Percentiles rank a stretch among this genome's conserved stretches.
Conservation (phyloP, 1,139 yeast species). For the Blastobotrys capitulatus region DNA sequence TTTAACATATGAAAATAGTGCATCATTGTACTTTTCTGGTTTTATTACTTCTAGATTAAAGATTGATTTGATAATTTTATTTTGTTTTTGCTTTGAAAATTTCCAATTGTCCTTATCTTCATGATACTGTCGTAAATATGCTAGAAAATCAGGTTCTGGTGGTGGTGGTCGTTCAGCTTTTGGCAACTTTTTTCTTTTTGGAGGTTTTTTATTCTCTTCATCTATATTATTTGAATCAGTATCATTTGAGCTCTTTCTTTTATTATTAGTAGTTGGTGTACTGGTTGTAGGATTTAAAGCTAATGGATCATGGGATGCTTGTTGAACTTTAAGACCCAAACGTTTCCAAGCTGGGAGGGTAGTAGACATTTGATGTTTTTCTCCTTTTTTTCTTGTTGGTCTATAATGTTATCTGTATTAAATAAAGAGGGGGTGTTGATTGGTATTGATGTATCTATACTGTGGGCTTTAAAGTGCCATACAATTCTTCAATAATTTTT, state of each 20-base stretch:
- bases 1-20: conserved; percentile 52
- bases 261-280: neutral
- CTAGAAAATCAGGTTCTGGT: conserved; percentile 76
- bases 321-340: conserved; percentile 60
- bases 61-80: conserved; percentile 74
- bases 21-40: conserved; percentile 51
- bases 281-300: neutral
- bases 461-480: too few species aligned
- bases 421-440: too few species aligned
- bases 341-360: conserved; percentile 81
- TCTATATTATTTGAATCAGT: conserved; percentile 33
- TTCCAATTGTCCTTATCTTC: conserved; percentile 70
- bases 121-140: conserved; percentile 61
- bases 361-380: neutral
- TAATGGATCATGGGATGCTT: conserved; percentile 28
- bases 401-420: too few species aligned
- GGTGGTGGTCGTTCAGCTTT: conserved; percentile 69
- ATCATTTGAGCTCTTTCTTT: neutral
- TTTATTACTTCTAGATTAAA: conserved; percentile 40
- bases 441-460: too few species aligned
- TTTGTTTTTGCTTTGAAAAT: conserved; percentile 89
- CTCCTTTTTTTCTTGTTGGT: too few species aligned
- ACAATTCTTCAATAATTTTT: too few species aligned
- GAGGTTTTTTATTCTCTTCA: conserved; percentile 54
- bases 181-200: conserved; percentile 72